Base-by-base conservation (phyloP, 306 rosid species). In the Cicer yamashitae region DNA sequence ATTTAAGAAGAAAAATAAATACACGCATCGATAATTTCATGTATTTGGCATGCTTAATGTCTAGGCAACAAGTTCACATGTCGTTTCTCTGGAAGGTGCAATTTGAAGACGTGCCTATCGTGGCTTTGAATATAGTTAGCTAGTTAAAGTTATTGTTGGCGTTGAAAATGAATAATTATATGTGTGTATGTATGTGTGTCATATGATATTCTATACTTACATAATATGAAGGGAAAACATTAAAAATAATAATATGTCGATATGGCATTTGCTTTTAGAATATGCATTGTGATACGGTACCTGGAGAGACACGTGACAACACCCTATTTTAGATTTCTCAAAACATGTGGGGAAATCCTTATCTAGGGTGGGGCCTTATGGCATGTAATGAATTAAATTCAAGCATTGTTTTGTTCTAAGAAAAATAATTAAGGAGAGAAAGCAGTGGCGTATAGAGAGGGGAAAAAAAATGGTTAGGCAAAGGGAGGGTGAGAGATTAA, bases 311-410 rank as follows among this genome's bases (percentile, higher is more conserved):
- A 74, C 22, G 84, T 67, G 76, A 18, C 47, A 52, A 11, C 34
- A 12, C 56, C 51, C 18, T 10, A 13, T 45, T 72, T 3, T 18
- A 47, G 84, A 80, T 43, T 59, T 74, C 79, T 61, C 34, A 68
- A 51, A 68, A 51, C 44, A 43, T 68, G 60, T 43, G 71, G 81
- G 77, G 72, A 74, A 81, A 80, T 81, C 39, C 22, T 74, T 46
- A 68, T 60, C 77, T 68, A 50, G 84, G 67, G 80, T 41, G 41
- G 79, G 84, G 2, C 77, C 57, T 70, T 78, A 60, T 48, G 5
- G 5, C 63, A 20, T 59, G 25, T 17, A 30, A 3, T 30, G 5
- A 22, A 71, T 52, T 14, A 61, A 61, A 44, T 5, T 51, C n/a
- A 71, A 54, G 7, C 5, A 30, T 30, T 30, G 4, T 30, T 30